phyloP scores from a whole-genome alignment of 176 grass and related monocot genomes.

The Carex parvula region DNA sequence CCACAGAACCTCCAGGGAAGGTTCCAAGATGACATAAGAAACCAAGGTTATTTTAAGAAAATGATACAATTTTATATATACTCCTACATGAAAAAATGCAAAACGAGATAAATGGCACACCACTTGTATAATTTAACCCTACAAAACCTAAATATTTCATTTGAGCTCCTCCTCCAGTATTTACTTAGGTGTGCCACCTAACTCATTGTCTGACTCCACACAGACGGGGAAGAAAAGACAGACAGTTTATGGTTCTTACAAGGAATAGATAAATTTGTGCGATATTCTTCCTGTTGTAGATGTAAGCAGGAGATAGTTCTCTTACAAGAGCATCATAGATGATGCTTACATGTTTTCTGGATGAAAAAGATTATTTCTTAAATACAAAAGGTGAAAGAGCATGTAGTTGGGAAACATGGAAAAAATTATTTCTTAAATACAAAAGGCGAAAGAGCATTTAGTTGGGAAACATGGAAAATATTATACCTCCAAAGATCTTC shows the following conservation, averaged over 20 bases:
- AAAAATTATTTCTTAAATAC: not conserved
- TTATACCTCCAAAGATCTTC: conserved; percentile 72
- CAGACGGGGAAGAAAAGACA: not conserved
- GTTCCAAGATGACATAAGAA: conserved; percentile 9
- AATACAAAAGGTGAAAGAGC: not conserved
- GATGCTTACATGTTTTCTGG: not conserved
- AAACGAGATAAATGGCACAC: not conserved
- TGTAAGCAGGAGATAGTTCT: not conserved
- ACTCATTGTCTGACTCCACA: not conserved
- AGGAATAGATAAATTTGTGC: not conserved
- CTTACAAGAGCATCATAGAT: not conserved
- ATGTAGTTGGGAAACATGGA: not conserved
- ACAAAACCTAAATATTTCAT: not conserved
- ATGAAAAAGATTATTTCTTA: not conserved
- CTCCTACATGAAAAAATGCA: not conserved
- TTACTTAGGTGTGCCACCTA: not conserved
- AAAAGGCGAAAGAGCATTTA: not conserved
- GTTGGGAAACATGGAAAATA: not conserved
- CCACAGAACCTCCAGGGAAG: not conserved
- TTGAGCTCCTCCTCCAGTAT: no score
- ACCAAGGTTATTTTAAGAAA: not conserved
- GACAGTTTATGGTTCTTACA: not conserved
- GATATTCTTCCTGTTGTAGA: not conserved
- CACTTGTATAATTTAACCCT: not conserved
- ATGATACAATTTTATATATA: not conserved